Percentiles rank a stretch among this genome's conserved stretches.
Conservation (phyloP, 345 rosid species). For the Bretschneidera sinensis region DNA sequence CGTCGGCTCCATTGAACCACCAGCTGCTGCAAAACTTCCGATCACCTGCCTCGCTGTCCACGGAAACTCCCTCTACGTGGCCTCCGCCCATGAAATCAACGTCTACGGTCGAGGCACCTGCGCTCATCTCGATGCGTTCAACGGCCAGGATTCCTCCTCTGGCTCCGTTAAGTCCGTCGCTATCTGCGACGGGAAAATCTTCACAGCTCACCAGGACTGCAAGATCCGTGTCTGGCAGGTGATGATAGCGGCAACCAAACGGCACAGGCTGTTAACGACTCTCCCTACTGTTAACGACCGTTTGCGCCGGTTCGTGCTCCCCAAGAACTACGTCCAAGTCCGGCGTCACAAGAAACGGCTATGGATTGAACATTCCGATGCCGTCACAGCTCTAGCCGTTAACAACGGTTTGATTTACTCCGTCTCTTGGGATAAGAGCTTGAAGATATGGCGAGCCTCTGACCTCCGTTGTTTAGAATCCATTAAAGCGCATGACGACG, state of each 20-base stretch:
- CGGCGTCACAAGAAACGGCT: constrained; percentile 71
- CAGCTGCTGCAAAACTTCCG: constrained; percentile 29
- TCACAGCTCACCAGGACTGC: constrained; percentile 83
- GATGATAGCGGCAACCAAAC: constrained; percentile 28
- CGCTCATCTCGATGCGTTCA: constrained; percentile 42
- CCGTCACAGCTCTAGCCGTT: constrained; percentile 71
- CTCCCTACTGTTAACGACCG: constrained; percentile 83
- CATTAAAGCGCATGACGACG: constrained; percentile 73
- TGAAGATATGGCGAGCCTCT: constrained; percentile 74
- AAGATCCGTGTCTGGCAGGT: constrained; percentile 83
- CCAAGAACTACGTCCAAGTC: constrained; percentile 72
- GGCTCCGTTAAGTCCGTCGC: constrained; percentile 67
- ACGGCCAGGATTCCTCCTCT: constrained; percentile 41
- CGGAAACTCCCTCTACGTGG: constrained; percentile 49
- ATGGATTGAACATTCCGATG: constrained; percentile 92
- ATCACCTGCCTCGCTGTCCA: constrained; percentile 62
- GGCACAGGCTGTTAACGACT: constrained; percentile 40
- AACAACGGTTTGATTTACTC: constrained; percentile 59
- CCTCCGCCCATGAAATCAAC: constrained; percentile 56
- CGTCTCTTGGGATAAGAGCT: constrained; percentile 79
- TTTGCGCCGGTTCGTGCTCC: constrained; percentile 60
- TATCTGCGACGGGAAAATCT: constrained; percentile 52
- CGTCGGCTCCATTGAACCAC: constrained; percentile 37
- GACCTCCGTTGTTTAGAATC: constrained; percentile 76
- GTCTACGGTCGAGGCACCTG: constrained; percentile 54